Percentiles rank a stretch among this genome's conserved stretches.
phyloP scores from a whole-genome alignment of 2,329 filamentous ascomycete genomes.

The Aureobasidium namibiae region DNA sequence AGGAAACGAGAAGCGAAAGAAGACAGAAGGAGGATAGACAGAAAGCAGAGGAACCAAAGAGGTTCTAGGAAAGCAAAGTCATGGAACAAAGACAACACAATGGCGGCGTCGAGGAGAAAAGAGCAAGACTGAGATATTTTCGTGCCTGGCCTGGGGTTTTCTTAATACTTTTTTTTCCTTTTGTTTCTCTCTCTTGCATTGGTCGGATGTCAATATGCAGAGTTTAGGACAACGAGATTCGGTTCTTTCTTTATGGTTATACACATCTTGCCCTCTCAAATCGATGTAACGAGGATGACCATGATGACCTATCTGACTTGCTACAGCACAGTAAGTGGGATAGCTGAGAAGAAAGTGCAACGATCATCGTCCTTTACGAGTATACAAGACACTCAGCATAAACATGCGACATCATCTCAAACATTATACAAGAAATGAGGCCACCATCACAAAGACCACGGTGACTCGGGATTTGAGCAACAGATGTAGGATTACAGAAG shows the following conservation, averaged over 20 bases:
- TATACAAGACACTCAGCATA: not conserved
- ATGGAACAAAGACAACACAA: not conserved
- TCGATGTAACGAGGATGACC: too few relatives aligned
- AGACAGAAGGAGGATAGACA: not conserved
- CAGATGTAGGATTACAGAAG: not conserved
- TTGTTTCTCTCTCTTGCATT: not conserved
- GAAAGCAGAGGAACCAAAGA: not conserved
- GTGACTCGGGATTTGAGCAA: not conserved
- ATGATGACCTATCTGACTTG: too few relatives aligned
- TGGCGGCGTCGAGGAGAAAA: not conserved
- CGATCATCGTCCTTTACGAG: not conserved
- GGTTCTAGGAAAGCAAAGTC: not conserved
- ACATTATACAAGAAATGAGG: slow-evolving; percentile 4
- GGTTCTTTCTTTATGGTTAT: not conserved
- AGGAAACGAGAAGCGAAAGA: not conserved
- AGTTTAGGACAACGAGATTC: not conserved
- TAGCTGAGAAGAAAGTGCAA: not conserved
- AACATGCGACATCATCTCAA: not conserved
- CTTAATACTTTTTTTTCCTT: not conserved
- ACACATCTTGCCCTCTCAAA: not conserved
- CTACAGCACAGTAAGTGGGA: not conserved
- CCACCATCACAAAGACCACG: not conserved
- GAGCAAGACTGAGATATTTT: not conserved
- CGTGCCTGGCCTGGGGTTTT: not conserved
- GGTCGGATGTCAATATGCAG: slow-evolving; percentile 6